Evolutionary conservation across 225 moss, liverwort and hornwort species (phyloP).

Genomic region (Marchantia polymorpha): DNA sequence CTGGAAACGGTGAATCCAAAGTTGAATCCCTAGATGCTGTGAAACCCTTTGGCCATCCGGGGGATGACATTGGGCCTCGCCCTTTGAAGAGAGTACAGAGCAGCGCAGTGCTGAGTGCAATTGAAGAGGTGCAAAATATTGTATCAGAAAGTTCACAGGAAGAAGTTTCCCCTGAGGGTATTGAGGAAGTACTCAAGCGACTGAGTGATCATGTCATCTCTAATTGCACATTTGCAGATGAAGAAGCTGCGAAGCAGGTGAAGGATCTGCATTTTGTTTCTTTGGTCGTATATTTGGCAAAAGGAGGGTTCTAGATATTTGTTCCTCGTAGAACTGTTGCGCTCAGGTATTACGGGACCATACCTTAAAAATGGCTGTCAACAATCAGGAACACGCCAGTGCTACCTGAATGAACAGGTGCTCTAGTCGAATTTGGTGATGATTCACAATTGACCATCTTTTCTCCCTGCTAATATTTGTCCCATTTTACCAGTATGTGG

Average conservation of each 20-base stretch:
- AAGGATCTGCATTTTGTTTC: neutral
- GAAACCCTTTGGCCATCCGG: slow-evolving; percentile 58
- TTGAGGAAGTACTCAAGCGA: slow-evolving; percentile 74
- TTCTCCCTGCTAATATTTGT: neutral
- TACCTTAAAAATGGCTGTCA: neutral
- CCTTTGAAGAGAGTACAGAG: slow-evolving; percentile 81
- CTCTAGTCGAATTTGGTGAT: neutral
- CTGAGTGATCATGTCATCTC: slow-evolving; percentile 57
- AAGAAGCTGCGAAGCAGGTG: slow-evolving; percentile 82
- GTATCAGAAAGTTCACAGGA: slow-evolving; percentile 47
- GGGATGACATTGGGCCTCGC: slow-evolving; percentile 28
- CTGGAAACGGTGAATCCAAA: slow-evolving; percentile 38
- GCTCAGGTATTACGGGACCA: neutral
- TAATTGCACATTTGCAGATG: slow-evolving; percentile 63
- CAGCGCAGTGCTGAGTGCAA: slow-evolving; percentile 70
- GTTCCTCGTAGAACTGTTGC: neutral
- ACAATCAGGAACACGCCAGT: neutral
- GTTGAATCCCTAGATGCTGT: slow-evolving; percentile 51
- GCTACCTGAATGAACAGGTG: neutral
- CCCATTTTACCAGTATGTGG: slow-evolving; percentile 57
- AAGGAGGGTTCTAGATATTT: neutral
- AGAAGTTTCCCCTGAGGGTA: slow-evolving; percentile 50
- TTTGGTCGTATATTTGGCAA: no score
- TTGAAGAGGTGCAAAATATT: slow-evolving; percentile 58
- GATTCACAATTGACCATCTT: neutral